Evolutionary conservation across 257 asterid genomes (phyloP), one percentile per base, ranked within the genome.

Genomic region (Rauvolfia tetraphylla): DNA sequence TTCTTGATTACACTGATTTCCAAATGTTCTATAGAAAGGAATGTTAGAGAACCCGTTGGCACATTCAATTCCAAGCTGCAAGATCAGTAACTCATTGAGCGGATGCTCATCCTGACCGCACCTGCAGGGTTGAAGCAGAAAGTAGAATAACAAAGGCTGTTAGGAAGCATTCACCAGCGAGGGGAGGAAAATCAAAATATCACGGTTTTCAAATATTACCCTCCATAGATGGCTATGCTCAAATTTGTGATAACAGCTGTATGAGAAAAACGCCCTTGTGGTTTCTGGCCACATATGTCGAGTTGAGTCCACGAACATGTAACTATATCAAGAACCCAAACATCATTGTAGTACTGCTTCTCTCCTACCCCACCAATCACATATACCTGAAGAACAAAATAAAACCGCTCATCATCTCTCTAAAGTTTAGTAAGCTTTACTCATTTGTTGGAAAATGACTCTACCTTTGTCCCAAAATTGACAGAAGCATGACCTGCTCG

Each of bases 71-170:
- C 83, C 86, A 36, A 84, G 83, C 84, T 86, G 90, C 78, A 95
- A 81, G 79, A 92, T 78, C 85, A 95, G 91, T 63, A 95, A 66
- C 84, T 95, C 98, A 13, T 89, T 91, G 61, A 89, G 87, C 3
- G 99, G 99, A 33, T 84, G 95, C 80, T 95, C 99, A 71, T 95
- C 98, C 84, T 95, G 97, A 2, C 99, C 99, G n/a, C 99, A 95
- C 76, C 99, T 95, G 84, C 18, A 84, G 72, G 1, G 36, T 74
- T 39, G 39, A 73, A 27, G 73, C 75, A 31, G 48, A 54, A 68
- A 76, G 48, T 10, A 29, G 56, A 63, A 44, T 38, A 42, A 31
- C 20, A 15, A 61, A 42, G 25, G 46, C 33, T 6, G 59, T 80
- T 25, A 78, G 17, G 29, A 15, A 51, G 65, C 44, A 74, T 62